Percentiles rank a stretch among this genome's conserved stretches.
Conservation (phyloP, 208 protist genomes). For the Crithidia fasciculata region DNA sequence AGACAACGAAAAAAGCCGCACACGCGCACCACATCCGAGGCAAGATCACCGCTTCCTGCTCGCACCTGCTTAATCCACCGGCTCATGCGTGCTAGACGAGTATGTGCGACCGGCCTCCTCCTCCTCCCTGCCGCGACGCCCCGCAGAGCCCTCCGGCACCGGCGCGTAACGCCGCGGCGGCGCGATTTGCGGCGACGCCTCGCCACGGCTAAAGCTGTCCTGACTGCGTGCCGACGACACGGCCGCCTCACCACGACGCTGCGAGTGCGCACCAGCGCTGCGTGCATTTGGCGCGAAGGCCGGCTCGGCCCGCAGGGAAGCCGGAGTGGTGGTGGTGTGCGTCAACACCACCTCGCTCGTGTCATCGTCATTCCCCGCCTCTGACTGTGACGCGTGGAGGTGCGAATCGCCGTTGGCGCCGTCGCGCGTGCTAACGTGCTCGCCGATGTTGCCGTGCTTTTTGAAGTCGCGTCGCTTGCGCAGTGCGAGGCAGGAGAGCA, state of each 20-base stretch:
- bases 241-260: not conserved
- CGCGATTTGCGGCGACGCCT: not conserved
- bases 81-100: constrained; percentile 14
- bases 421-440: not conserved
- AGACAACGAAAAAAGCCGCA: not conserved
- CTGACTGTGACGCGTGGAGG: not conserved
- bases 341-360: constrained; percentile 3
- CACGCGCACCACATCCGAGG: not conserved
- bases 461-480: constrained; percentile 81
- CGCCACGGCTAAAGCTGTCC: constrained; percentile 10
- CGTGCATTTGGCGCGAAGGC: not conserved
- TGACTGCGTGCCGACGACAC: not conserved
- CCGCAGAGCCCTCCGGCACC: not conserved
- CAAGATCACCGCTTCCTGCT: not conserved
- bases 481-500: constrained; percentile 45
- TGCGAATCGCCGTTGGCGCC: not conserved
- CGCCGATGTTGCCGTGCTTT: constrained; percentile 35
- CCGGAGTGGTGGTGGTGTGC: not conserved
- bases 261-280: not conserved
- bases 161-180: constrained; percentile 9
- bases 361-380: not conserved
- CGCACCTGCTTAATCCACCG: not conserved
- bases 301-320: not conserved
- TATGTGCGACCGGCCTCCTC: not conserved
- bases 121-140: not conserved